A percentile compares a stretch with the other conserved stretches of the same genome.
These are phyloP conservation scores for Diaporthe amygdali DNA, from an alignment of 2,329 filamentous ascomycete genomes.

Conservation along the genomic window DNA sequence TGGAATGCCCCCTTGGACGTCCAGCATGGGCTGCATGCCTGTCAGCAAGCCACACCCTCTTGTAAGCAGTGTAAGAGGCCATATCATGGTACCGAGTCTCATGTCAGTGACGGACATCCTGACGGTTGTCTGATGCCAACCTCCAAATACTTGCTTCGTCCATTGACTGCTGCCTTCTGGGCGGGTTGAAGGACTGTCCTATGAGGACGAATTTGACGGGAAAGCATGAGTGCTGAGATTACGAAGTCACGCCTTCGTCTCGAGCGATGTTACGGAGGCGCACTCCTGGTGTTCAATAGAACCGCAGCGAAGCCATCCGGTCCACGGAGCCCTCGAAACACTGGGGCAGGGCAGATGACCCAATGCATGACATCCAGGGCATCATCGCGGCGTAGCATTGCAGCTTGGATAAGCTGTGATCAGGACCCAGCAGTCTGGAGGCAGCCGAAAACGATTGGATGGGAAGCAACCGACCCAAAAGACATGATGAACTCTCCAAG, in stretches of 20 bases:
- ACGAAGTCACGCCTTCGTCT: background rate
- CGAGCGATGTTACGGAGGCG: conserved; percentile 4
- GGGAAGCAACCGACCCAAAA: background rate
- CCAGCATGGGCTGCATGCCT: conserved; percentile 11
- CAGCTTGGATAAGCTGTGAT: background rate
- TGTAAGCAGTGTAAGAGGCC: background rate
- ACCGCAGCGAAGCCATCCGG: background rate
- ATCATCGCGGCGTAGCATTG: conserved; percentile 17
- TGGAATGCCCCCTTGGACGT: background rate
- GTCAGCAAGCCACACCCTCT: conserved; percentile 8
- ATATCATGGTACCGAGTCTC: background rate
- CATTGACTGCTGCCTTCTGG: background rate
- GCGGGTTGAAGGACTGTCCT: background rate
- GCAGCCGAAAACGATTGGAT: conserved; percentile 18
- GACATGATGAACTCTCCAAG: background rate
- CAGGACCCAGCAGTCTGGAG: conserved; percentile 21
- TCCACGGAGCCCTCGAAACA: background rate
- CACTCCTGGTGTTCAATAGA: background rate
- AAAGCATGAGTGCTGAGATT: background rate
- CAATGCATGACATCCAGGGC: conserved; percentile 11
- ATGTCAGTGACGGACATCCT: background rate
- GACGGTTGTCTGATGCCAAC: background rate
- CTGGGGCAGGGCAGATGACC: conserved; percentile 5
- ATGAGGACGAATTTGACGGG: background rate
- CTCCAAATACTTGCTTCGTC: background rate